Conservation (phyloP, 768 basidiomycete genomes). For the Suillus variegatus region DNA sequence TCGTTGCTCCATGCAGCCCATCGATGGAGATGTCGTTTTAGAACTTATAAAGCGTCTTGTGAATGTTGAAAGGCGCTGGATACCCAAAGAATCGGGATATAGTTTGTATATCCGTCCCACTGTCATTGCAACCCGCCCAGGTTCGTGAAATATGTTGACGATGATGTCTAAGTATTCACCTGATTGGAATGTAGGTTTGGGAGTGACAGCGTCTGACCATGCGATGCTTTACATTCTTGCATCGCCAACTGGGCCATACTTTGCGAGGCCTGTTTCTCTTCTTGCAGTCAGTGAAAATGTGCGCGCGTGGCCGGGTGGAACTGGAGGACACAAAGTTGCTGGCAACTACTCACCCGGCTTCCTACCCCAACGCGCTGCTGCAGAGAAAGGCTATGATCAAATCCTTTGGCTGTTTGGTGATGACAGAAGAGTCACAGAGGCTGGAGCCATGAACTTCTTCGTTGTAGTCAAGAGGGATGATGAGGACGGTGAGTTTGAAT, state of each 20-base stretch:
- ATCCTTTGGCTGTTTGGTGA: slow-evolving; percentile 78
- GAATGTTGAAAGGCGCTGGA: slow-evolving; percentile 77
- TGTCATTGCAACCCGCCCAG: slow-evolving; percentile 50
- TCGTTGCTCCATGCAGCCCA: slow-evolving; percentile 28
- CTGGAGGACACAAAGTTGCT: slow-evolving; percentile 61
- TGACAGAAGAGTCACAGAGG: slow-evolving; percentile 54
- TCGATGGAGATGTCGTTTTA: slow-evolving; percentile 48
- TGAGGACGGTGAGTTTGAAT: slow-evolving; percentile 43
- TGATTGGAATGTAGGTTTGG: slow-evolving; percentile 40
- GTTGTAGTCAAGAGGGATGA: slow-evolving; percentile 60
- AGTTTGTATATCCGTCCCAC: slow-evolving; percentile 89
- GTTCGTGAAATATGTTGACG: slow-evolving; percentile 21
- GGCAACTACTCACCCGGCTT: slow-evolving; percentile 65
- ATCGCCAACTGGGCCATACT: slow-evolving; percentile 58
- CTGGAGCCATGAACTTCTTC: slow-evolving; percentile 83
- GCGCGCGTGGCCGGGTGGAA: slow-evolving; percentile 84
- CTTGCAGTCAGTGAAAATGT: slow-evolving; percentile 71
- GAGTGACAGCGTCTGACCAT: slow-evolving; percentile 74
- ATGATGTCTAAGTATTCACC: background rate
- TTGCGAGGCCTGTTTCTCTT: slow-evolving; percentile 53
- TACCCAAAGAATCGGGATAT: slow-evolving; percentile 70
- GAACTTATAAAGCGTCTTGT: slow-evolving; percentile 68
- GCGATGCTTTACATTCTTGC: slow-evolving; percentile 86
- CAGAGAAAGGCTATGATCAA: slow-evolving; percentile 70
- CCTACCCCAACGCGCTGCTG: slow-evolving; percentile 65